These are phyloP conservation scores for Kodamaea neixiangensis DNA, from an alignment of 805 yeast species.

Conservation along the genomic window DNA sequence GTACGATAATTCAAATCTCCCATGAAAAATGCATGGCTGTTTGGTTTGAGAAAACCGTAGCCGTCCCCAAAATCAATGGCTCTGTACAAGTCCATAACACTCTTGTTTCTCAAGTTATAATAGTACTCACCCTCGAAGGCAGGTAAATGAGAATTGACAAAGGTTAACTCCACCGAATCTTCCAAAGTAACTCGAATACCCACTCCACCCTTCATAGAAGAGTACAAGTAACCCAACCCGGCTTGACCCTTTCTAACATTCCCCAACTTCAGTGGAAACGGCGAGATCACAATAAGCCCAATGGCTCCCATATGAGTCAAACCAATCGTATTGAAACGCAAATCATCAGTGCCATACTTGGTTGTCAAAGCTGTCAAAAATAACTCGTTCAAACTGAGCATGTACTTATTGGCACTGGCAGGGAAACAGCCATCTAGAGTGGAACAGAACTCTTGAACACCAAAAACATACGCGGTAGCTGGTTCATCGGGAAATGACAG, in stretches of 20 bases:
- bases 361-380: conserved; percentile 35
- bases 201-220: conserved; percentile 76
- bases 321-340: conserved; percentile 44
- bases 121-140: conserved; percentile 71
- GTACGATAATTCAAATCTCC: conserved; percentile 89
- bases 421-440: conserved; percentile 55
- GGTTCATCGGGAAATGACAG: conserved; percentile 29
- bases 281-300: conserved; percentile 53
- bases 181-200: conserved; percentile 52
- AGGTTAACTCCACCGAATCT: conserved; percentile 47
- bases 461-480: conserved; percentile 57
- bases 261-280: conserved; percentile 36
- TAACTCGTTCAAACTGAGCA: conserved; percentile 37
- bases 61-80: conserved; percentile 62
- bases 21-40: conserved; percentile 64
- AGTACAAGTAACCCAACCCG: conserved; percentile 58
- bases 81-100: conserved; percentile 40
- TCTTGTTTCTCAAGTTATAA: conserved; percentile 49
- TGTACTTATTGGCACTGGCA: conserved; percentile 33
- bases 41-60: conserved; percentile 51
- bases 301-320: conserved; percentile 56
- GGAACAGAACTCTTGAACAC: conserved; percentile 65
- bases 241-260: conserved; percentile 30
- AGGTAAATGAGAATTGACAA: conserved; percentile 69
- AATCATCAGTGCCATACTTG: conserved; percentile 30